These are phyloP conservation scores for Leishmania lainsoni DNA, from an alignment of 208 protist species.

Conservation along the genomic window DNA sequence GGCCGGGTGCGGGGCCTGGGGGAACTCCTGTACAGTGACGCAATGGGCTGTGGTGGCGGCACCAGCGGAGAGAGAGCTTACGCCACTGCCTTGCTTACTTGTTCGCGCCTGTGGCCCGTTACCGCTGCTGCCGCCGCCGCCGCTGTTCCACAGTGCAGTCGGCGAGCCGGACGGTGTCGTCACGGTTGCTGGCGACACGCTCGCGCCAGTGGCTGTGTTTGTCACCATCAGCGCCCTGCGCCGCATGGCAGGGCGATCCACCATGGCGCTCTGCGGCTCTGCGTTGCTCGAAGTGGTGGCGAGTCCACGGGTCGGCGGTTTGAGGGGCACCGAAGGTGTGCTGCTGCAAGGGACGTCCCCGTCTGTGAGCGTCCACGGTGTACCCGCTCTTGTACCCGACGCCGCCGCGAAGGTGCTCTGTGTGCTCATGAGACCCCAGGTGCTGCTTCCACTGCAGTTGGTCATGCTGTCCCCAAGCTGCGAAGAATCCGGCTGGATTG, in stretches of 20 bases:
- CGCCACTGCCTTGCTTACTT: neutral
- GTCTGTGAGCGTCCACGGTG: neutral
- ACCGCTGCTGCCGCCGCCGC: constrained; percentile 1
- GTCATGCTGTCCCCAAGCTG: neutral
- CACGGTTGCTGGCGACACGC: constrained; percentile 19
- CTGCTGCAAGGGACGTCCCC: neutral
- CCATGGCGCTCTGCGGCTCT: neutral
- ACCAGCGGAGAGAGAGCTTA: neutral
- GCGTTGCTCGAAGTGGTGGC: neutral
- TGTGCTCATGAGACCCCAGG: neutral
- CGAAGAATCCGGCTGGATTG: neutral
- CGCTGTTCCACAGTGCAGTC: neutral
- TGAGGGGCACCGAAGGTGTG: neutral
- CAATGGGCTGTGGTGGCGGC: neutral
- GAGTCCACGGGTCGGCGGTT: neutral
- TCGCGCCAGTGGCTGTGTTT: constrained; percentile 38
- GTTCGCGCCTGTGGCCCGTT: neutral
- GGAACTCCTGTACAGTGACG: constrained; percentile 5
- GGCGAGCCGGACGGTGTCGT: constrained; percentile 24
- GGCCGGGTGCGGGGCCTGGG: neutral
- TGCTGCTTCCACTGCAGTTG: constrained; percentile 3
- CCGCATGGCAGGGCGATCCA: constrained; percentile 5
- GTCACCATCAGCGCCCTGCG: constrained; percentile 37
- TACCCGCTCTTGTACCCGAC: neutral
- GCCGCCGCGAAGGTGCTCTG: neutral